These are phyloP conservation scores for Ophiobolus disseminans DNA, from an alignment of 2,329 filamentous ascomycete species.

Conservation along the genomic window DNA sequence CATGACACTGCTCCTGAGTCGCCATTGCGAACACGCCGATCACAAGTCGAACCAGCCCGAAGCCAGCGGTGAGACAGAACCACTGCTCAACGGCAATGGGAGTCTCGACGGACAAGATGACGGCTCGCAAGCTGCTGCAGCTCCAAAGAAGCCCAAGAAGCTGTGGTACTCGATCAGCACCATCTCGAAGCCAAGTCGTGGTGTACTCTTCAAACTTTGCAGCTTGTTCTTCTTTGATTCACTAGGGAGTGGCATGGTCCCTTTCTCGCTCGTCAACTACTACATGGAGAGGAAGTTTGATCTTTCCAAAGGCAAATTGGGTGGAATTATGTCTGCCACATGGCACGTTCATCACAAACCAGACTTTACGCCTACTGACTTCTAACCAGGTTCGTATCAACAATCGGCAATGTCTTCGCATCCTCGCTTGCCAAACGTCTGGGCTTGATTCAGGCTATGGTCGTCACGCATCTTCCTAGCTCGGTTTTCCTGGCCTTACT, in stretches of 20 bases:
- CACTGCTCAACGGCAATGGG: slow-evolving; percentile 25
- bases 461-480: slow-evolving; percentile 46
- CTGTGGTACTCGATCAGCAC: slow-evolving; percentile 54
- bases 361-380: neutral
- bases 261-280: slow-evolving; percentile 55
- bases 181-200: slow-evolving; percentile 63
- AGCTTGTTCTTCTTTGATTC: slow-evolving; percentile 73
- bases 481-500: slow-evolving; percentile 46
- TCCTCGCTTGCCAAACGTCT: slow-evolving; percentile 67
- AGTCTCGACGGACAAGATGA: neutral
- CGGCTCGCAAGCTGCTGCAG: slow-evolving; percentile 20
- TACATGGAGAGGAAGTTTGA: slow-evolving; percentile 66
- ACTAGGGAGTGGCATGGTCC: slow-evolving; percentile 73
- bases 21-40: slow-evolving; percentile 44
- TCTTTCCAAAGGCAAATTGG: slow-evolving; percentile 60
- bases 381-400: slow-evolving; percentile 35
- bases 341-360: slow-evolving; percentile 28
- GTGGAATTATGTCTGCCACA: slow-evolving; percentile 60
- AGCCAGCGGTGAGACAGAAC: slow-evolving; percentile 28
- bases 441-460: slow-evolving; percentile 58
- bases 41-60: slow-evolving; percentile 7
- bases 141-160: slow-evolving; percentile 18
- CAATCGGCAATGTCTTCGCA: slow-evolving; percentile 40
- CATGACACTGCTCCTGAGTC: slow-evolving; percentile 50
- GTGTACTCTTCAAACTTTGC: slow-evolving; percentile 67